Base-by-base conservation (phyloP, 345 rosid species). In the Barbarea vulgaris region DNA sequence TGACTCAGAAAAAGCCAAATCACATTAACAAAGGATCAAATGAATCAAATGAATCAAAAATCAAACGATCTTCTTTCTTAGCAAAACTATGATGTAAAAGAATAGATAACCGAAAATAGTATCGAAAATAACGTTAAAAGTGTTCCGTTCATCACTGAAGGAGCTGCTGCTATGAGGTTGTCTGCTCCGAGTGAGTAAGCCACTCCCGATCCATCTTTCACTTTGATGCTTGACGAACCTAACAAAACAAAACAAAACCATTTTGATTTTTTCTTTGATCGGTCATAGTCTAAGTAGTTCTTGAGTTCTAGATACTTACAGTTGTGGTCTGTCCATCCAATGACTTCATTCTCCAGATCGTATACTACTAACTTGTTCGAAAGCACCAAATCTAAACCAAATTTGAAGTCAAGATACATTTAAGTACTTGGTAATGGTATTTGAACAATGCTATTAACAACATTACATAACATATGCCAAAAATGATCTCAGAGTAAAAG, bases 271-370 rank as follows among this genome's bases (percentile, higher is more conserved):
- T 42, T 51, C n/a, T 52, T 52, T 64, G 13, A 60, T 69, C 15
- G 0, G 19, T 70, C 9, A 4, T 59, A 8, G 30, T 52, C 27
- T 70, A 63, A 21, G 9, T 70, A 64, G 46, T 47, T 65, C 5
- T 48, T 18, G 18, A 9, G 70, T 36, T 63, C 0, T 14, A 41
- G 33, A 58, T 75, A 85, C 99, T 92, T 83, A 95, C 99, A 95
- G 80, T 95, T 86, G 80, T 90, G 81, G 2, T 87, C 90, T 44
- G 83, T 83, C 99, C 99, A 95, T 80, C 99, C 99, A 71, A 95
- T 82, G 27, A 76, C 82, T 77, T 87, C 93, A 4, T 88, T 90
- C 79, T 83, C 93, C 15, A 92, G 72, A 80, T 95, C 96, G 68
- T 95, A 95, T 58, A 90, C 55, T 41, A 95, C 97, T 70, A 95